phyloP scores from a whole-genome alignment of 805 yeast genomes.

The Metschnikowia lunata region DNA sequence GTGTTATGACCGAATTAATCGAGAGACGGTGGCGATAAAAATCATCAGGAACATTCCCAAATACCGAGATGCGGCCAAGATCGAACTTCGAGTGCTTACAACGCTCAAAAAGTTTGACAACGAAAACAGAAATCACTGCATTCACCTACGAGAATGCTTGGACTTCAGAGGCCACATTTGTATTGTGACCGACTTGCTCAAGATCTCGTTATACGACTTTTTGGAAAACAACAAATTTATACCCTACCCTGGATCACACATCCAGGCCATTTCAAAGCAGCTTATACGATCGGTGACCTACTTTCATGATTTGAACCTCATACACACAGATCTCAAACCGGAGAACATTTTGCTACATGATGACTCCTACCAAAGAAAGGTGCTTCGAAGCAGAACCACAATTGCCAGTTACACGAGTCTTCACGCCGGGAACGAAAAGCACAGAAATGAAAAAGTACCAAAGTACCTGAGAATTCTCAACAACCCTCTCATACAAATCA shows the following conservation, averaged over 20 bases:
- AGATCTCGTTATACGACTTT: slow-evolving; percentile 85
- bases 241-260: slow-evolving; percentile 93
- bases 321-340: slow-evolving; percentile 96
- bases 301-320: slow-evolving; percentile 81
- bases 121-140: slow-evolving; percentile 65
- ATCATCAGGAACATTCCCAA: slow-evolving; percentile 89
- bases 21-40: slow-evolving; percentile 78
- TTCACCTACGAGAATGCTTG: slow-evolving; percentile 82
- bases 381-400: slow-evolving; percentile 29
- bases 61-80: slow-evolving; percentile 92
- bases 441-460: slow-evolving; percentile 24
- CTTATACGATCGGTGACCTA: slow-evolving; percentile 80
- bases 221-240: slow-evolving; percentile 76
- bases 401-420: slow-evolving; percentile 30
- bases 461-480: slow-evolving; percentile 48
- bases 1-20: slow-evolving; percentile 63
- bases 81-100: slow-evolving; percentile 79
- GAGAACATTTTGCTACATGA: slow-evolving; percentile 79
- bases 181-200: slow-evolving; percentile 82
- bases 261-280: slow-evolving; percentile 85
- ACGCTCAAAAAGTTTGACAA: slow-evolving; percentile 72
- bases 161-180: slow-evolving; percentile 93
- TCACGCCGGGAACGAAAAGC: slow-evolving; percentile 10
- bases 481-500: slow-evolving; percentile 80
- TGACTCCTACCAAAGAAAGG: slow-evolving; percentile 41